Conservation (phyloP, 805 yeast genomes). For the Ogataea salicorniae region DNA sequence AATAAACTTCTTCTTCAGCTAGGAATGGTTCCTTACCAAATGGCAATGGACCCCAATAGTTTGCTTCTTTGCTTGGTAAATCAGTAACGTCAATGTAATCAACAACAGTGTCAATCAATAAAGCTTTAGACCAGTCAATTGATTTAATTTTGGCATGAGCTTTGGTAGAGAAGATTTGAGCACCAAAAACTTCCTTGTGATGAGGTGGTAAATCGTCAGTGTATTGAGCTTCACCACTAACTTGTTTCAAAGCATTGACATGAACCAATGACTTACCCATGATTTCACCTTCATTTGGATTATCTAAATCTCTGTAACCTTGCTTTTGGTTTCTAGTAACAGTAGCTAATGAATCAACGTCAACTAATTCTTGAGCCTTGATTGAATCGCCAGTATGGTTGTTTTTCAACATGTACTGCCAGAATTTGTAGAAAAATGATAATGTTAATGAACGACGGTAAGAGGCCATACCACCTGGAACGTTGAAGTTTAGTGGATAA, state of each 20-base stretch:
- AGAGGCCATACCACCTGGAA: slow-evolving; percentile 48
- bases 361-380: slow-evolving; percentile 17
- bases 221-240: slow-evolving; percentile 43
- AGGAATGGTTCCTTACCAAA: slow-evolving; percentile 40
- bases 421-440: slow-evolving; percentile 42
- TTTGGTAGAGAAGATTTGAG: slow-evolving; percentile 37
- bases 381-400: slow-evolving; percentile 4
- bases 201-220: slow-evolving; percentile 41
- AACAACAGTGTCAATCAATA: slow-evolving; percentile 34
- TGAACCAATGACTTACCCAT: slow-evolving; percentile 40
- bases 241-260: slow-evolving; percentile 41
- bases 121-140: slow-evolving; percentile 35
- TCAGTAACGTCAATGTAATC: slow-evolving; percentile 39
- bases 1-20: slow-evolving; percentile 37
- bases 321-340: slow-evolving; percentile 34
- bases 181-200: slow-evolving; percentile 38
- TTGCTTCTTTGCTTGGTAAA: slow-evolving; percentile 32
- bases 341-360: slow-evolving; percentile 27
- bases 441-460: slow-evolving; percentile 39
- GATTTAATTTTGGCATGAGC: slow-evolving; percentile 39
- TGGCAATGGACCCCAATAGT: slow-evolving; percentile 38
- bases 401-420: slow-evolving; percentile 27
- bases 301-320: slow-evolving; percentile 36
- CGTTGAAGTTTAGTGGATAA: slow-evolving; percentile 35
- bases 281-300: slow-evolving; percentile 33